phyloP scores from a whole-genome alignment of 805 yeast genomes.

The Candida palmyrensis region DNA sequence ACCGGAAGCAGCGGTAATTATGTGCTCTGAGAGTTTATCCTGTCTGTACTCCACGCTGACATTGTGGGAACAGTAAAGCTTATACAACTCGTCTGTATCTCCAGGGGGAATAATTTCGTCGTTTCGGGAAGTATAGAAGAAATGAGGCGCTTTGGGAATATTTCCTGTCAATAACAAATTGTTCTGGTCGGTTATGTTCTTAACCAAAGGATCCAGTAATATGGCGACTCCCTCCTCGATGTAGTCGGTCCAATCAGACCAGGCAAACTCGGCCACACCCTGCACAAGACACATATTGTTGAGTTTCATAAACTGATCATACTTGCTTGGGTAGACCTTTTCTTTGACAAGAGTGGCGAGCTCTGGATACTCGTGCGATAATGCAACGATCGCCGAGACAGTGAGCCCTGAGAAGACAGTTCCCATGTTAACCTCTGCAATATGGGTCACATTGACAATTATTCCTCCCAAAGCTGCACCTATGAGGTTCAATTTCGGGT shows the following conservation, averaged over 20 bases:
- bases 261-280: background rate
- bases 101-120: constrained; percentile 15
- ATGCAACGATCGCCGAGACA: constrained; percentile 19
- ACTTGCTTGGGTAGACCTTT: constrained; percentile 4
- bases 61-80: constrained; percentile 19
- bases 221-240: constrained; percentile 5
- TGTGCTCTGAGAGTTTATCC: constrained; percentile 14
- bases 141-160: constrained; percentile 16
- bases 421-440: constrained; percentile 16
- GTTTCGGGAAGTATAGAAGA: constrained; percentile 12
- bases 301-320: constrained; percentile 10
- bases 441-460: constrained; percentile 18
- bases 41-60: constrained; percentile 17
- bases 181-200: constrained; percentile 2
- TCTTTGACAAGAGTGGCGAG: constrained; percentile 6
- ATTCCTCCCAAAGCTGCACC: constrained; percentile 29
- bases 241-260: background rate
- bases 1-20: constrained; percentile 12
- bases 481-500: constrained; percentile 7
- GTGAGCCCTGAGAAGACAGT: constrained; percentile 17
- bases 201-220: constrained; percentile 1
- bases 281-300: constrained; percentile 6
- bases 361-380: constrained; percentile 21
- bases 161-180: constrained; percentile 3
- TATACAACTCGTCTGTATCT: constrained; percentile 11